Conservation (phyloP, 2,329 filamentous ascomycete genomes). For the Domatiomyces catenatus region DNA sequence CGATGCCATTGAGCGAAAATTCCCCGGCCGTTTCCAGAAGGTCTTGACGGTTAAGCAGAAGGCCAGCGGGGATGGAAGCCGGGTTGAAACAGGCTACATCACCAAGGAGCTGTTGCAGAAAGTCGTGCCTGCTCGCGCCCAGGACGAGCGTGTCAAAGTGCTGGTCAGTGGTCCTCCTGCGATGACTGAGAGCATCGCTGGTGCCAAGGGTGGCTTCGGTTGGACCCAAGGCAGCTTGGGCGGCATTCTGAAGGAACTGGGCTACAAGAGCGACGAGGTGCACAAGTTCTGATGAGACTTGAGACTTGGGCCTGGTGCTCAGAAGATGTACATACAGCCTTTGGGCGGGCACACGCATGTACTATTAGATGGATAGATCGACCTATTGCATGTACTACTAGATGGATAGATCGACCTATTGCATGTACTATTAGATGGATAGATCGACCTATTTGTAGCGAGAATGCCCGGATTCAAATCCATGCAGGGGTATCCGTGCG, state of each 20-base stretch:
- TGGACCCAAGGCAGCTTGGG: conserved; percentile 23
- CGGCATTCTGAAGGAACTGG: conserved; percentile 43
- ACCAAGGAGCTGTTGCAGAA: conserved; percentile 41
- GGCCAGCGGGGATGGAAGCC: conserved; percentile 22
- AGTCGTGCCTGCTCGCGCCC: conserved; percentile 26
- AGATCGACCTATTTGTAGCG: too few species aligned
- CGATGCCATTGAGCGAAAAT: conserved; percentile 33
- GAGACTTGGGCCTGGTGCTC: too few species aligned
- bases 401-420: too few species aligned
- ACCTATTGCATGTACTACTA: too few species aligned
- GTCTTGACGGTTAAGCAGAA: conserved; percentile 42
- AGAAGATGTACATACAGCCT: conserved; percentile 5
- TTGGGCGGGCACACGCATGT: neutral
- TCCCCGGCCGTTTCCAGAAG: conserved; percentile 41
- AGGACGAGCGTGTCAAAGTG: conserved; percentile 33
- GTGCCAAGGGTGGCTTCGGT: conserved; percentile 23
- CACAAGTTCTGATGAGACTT: conserved; percentile 49
- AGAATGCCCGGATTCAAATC: too few species aligned
- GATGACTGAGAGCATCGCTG: conserved; percentile 46
- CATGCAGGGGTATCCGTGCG: too few species aligned
- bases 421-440: too few species aligned
- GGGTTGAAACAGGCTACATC: conserved; percentile 41
- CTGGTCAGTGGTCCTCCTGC: conserved; percentile 54
- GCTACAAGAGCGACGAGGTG: conserved; percentile 43
- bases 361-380: neutral